phyloP scores from a whole-genome alignment of 176 grass and related monocot genomes.

The Zoysia japonica region DNA sequence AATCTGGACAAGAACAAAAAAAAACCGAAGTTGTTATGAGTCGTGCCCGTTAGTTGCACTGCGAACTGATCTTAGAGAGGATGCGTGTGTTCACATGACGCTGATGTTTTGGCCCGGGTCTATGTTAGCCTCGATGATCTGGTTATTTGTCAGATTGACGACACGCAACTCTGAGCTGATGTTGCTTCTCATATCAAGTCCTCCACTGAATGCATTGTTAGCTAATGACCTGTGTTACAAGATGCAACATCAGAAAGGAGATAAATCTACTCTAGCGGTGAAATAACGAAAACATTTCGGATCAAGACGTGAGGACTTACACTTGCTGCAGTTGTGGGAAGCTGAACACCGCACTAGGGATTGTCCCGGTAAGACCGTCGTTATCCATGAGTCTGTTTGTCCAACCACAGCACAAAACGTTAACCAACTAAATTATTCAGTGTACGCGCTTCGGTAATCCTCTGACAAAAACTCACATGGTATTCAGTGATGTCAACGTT shows the following conservation, averaged over 20 bases:
- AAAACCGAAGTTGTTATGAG: slow-evolving; percentile 12
- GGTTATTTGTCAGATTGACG: slow-evolving; percentile 66
- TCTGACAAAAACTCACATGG: slow-evolving; percentile 43
- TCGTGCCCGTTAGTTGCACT: not conserved
- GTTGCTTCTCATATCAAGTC: slow-evolving; percentile 33
- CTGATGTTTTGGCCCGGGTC: slow-evolving; percentile 36
- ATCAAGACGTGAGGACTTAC: slow-evolving; percentile 37
- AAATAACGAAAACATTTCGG: not conserved
- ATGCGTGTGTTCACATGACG: slow-evolving; percentile 50
- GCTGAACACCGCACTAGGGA: slow-evolving; percentile 52
- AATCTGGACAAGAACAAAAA: slow-evolving; percentile 35
- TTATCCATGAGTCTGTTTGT: slow-evolving; percentile 48
- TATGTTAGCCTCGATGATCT: not conserved
- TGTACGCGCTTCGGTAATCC: not conserved
- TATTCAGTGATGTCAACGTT: slow-evolving; percentile 41
- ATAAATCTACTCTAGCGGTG: not conserved
- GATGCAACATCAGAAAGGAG: slow-evolving; percentile 13
- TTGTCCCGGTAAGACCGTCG: slow-evolving; percentile 40
- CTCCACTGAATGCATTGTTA: slow-evolving; percentile 37
- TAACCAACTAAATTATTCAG: slow-evolving; percentile 23
- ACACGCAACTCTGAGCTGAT: slow-evolving; percentile 37
- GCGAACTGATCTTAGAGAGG: not conserved
- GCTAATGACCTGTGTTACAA: slow-evolving; percentile 48
- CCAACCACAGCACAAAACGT: not conserved
- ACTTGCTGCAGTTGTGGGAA: slow-evolving; percentile 60